A percentile compares a stretch with the other conserved stretches of the same genome.
phyloP scores from a whole-genome alignment of 139 green algal species.

The Chlamydomonas sphaeroides region DNA sequence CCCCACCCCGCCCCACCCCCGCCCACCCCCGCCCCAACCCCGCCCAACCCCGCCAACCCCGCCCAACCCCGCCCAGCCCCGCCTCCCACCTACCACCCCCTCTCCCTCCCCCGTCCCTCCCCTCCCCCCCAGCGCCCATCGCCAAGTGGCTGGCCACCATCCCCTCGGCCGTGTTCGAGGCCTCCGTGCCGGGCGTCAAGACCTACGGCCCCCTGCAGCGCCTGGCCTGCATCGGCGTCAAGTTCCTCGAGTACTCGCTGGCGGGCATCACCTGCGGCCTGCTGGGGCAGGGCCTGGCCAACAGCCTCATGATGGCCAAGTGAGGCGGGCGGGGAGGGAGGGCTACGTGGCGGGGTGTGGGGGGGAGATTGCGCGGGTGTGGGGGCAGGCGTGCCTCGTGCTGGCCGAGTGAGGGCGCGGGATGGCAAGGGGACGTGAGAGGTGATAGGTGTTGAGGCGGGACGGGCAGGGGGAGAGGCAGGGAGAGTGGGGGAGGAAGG shows the following conservation, averaged over 20 bases:
- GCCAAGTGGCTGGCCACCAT: conserved; percentile 58
- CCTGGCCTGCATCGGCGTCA: conserved; percentile 74
- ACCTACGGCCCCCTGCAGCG: conserved; percentile 69
- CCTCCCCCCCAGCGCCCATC: conserved; percentile 25
- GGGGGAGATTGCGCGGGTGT: too few relatives aligned
- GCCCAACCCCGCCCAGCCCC: neutral
- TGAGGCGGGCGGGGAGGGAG: conserved; percentile 30
- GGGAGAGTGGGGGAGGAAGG: neutral
- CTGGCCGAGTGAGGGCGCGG: conserved; percentile 74
- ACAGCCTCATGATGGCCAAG: conserved; percentile 86
- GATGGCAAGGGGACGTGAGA: neutral
- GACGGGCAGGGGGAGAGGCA: neutral
- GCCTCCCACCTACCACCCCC: neutral
- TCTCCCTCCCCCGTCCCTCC: neutral
- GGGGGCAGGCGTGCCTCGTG: too few relatives aligned
- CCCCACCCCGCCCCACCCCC: too few relatives aligned
- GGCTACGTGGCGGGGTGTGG: too few relatives aligned
- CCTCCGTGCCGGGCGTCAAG: conserved; percentile 58
- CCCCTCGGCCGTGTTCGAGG: conserved; percentile 83
- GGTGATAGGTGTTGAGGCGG: neutral
- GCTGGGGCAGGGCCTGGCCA: conserved; percentile 92
- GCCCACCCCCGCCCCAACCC: too few relatives aligned
- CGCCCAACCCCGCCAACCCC: neutral
- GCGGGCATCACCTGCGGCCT: conserved; percentile 90
- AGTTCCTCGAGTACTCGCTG: conserved; percentile 91